phyloP scores from a whole-genome alignment of 148 eudicot species.

The Rhododendron henanense region DNA sequence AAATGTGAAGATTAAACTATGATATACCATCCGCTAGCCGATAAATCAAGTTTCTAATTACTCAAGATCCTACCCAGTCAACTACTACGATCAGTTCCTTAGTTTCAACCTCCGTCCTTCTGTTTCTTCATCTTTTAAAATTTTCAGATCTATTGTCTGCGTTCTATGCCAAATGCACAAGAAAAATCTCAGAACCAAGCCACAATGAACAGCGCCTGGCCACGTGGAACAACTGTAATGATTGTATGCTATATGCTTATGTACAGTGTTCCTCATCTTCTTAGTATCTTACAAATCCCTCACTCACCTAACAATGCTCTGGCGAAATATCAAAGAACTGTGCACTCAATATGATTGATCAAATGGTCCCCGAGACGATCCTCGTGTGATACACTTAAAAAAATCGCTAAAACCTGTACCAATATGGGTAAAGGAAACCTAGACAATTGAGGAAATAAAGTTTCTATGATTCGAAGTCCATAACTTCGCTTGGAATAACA shows the following conservation, averaged over 20 bases:
- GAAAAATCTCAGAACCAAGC: background rate
- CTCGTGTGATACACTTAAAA: background rate
- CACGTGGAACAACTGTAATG: background rate
- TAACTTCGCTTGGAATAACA: background rate
- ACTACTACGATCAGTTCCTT: background rate
- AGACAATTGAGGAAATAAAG: background rate
- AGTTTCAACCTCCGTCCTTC: background rate
- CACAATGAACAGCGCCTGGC: background rate
- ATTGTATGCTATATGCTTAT: background rate
- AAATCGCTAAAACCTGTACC: background rate
- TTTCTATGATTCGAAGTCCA: background rate
- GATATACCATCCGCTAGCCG: background rate
- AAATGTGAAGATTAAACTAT: background rate
- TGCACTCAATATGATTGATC: background rate
- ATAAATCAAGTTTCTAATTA: background rate
- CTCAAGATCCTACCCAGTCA: background rate
- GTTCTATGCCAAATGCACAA: background rate
- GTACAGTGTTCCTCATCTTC: background rate
- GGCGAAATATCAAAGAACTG: background rate
- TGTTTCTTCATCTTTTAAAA: background rate
- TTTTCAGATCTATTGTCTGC: background rate
- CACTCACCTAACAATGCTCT: background rate
- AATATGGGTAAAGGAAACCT: background rate
- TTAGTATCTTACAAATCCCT: background rate
- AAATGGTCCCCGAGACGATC: background rate